phyloP scores from a whole-genome alignment of 768 basidiomycete species.

The Cantharellus cinnabarinus region DNA sequence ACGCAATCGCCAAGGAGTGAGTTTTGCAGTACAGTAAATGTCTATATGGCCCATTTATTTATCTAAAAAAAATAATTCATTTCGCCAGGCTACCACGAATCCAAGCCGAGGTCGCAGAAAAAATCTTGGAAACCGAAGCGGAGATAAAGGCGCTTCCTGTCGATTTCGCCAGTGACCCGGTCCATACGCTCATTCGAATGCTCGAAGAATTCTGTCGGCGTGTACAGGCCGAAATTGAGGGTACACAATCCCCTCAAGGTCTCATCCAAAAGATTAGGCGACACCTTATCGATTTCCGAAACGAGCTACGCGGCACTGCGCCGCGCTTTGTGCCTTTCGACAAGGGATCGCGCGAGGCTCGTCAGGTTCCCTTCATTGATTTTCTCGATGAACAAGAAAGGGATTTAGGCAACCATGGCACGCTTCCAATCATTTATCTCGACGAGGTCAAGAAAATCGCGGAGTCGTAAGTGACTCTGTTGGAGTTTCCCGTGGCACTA shows the following conservation, averaged over 20 bases:
- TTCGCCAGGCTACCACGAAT: too few species aligned
- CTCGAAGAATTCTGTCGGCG: background rate
- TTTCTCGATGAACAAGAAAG: background rate
- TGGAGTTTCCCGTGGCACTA: too few species aligned
- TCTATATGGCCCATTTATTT: too few species aligned
- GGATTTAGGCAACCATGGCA: background rate
- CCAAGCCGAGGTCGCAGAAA: background rate
- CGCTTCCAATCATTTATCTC: background rate
- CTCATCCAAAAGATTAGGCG: background rate
- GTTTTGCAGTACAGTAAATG: slow-evolving; percentile 3
- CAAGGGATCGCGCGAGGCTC: slow-evolving; percentile 20
- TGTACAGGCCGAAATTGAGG: background rate
- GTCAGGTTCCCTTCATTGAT: slow-evolving; percentile 8
- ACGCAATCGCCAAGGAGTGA: background rate
- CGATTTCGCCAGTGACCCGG: too few species aligned
- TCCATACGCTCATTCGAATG: background rate
- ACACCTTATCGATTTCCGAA: background rate
- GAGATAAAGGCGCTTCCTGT: too few species aligned
- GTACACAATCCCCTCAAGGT: background rate
- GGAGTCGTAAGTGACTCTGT: slow-evolving; percentile 1
- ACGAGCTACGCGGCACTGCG: slow-evolving; percentile 6
- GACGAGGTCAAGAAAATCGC: slow-evolving; percentile 3
- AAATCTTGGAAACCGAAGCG: too few species aligned
- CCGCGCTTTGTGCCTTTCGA: slow-evolving; percentile 15
- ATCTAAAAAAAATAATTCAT: too few species aligned